Conservation (phyloP, 345 rosid genomes). For the Syzygium aqueum region DNA sequence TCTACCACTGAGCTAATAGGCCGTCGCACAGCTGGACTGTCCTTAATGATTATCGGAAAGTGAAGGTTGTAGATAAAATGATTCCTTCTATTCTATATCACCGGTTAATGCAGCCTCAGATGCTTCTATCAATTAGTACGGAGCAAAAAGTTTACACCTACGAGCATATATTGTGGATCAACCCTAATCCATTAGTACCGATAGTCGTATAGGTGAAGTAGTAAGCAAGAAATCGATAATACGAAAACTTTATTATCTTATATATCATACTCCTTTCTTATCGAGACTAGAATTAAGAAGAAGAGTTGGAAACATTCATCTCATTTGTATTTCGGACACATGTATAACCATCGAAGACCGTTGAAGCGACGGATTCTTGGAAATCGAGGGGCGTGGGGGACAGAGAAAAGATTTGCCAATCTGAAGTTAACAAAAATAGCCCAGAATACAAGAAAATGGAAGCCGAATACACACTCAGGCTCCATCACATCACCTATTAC, state of each 20-base stretch:
- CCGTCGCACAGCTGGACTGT: fast-evolving
- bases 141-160: neutral
- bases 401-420: neutral
- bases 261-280: neutral
- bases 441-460: neutral
- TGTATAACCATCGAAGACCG: neutral
- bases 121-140: neutral
- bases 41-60: neutral
- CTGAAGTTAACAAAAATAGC: neutral
- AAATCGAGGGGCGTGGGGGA: neutral
- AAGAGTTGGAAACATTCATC: neutral
- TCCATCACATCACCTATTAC: neutral
- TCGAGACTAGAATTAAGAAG: neutral
- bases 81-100: neutral
- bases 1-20: neutral
- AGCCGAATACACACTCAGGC: neutral
- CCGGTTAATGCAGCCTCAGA: neutral
- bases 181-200: neutral
- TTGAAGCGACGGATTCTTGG: neutral
- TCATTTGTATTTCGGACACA: neutral
- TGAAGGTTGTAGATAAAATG: neutral
- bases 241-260: neutral
- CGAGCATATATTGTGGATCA: neutral
- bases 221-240: neutral
- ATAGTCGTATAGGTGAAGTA: neutral